Base-by-base conservation (phyloP, 2,329 filamentous ascomycete genomes). In the Pseudogymnoascus sp. region DNA sequence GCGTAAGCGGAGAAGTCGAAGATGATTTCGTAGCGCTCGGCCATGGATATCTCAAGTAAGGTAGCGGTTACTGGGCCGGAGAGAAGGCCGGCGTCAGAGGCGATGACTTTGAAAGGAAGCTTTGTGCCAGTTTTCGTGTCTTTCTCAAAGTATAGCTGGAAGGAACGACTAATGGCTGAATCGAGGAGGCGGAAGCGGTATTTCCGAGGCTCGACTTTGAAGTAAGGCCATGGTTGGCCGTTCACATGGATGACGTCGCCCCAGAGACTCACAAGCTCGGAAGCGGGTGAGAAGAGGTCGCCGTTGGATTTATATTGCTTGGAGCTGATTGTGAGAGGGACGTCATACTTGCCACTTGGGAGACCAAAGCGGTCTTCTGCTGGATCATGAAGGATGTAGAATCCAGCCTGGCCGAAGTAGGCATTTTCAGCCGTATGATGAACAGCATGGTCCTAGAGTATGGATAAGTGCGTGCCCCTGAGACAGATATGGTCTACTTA, bases 231-330 rank as follows among this genome's bases (percentile, higher is more conserved):
- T 2, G 83, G 83, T 64, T 82, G 78, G 1, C 80, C 80, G 66
- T 85, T 85, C 62, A 84, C 82, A 49, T 84, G 78, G 60, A 84
- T 82, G 2, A 82, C 72, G 67, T 85, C 83, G 38, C 83, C 83
- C 67, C 77, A 84, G n/a, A 83, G 73, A 64, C 77, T 80, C 23
- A 73, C 72, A 1, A 72, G 71, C 64, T 82, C 78, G 16, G 76
- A 73, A 1, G 72, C 74, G 0, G 79, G 76, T 5, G 77, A 79
- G 16, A 76, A 72, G 7, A 85, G 75, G 3, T 79, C 75, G 7
- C 82, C 82, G 63, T 82, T 78, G 0, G 69, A 28, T 60, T 80
- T 76, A 70, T 84, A 85, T 59, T 75, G 76, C 70, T 83, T 84
- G 9, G 82, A 75, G 8, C 71, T 67, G 9, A 85, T 67, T 9